Evolutionary conservation across 2,329 filamentous ascomycete genomes (phyloP).

Genomic region (Colletotrichum kahawae): DNA sequence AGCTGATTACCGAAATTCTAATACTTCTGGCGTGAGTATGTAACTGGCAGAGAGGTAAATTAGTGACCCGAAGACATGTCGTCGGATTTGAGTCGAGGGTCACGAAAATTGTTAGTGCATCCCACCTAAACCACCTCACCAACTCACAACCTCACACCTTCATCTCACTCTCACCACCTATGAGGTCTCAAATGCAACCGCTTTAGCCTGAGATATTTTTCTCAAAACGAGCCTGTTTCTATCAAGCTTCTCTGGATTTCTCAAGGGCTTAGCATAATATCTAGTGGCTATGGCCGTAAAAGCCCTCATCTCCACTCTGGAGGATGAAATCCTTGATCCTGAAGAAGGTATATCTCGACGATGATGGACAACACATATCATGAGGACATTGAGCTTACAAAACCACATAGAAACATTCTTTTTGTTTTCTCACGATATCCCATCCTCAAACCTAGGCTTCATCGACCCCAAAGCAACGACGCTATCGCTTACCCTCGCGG

Average conservation of each 20-base stretch:
- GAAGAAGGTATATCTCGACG: constrained; percentile 46
- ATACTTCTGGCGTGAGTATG: no score
- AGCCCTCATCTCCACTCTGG: constrained; percentile 37
- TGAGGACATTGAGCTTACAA: background rate
- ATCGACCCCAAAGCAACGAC: constrained; percentile 71
- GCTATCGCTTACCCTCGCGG: constrained; percentile 72
- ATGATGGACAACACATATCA: background rate
- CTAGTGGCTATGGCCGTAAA: constrained; percentile 1
- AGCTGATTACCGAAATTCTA: no score
- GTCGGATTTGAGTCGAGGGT: background rate
- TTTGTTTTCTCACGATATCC: constrained; percentile 78
- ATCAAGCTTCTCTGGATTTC: background rate
- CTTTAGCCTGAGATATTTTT: background rate
- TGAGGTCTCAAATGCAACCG: background rate
- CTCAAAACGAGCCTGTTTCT: background rate
- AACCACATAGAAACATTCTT: constrained; percentile 78
- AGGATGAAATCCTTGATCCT: constrained; percentile 50
- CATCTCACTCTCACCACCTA: background rate
- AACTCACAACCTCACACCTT: background rate
- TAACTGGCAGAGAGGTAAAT: no score
- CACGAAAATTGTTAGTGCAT: background rate
- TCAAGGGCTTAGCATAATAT: background rate
- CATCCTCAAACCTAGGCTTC: constrained; percentile 83
- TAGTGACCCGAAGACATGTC: background rate
- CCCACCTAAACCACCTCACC: background rate